A percentile compares a stretch with the other conserved stretches of the same genome.
These are phyloP conservation scores for Mycena rebaudengoi DNA, from an alignment of 768 basidiomycete species.

Conservation along the genomic window DNA sequence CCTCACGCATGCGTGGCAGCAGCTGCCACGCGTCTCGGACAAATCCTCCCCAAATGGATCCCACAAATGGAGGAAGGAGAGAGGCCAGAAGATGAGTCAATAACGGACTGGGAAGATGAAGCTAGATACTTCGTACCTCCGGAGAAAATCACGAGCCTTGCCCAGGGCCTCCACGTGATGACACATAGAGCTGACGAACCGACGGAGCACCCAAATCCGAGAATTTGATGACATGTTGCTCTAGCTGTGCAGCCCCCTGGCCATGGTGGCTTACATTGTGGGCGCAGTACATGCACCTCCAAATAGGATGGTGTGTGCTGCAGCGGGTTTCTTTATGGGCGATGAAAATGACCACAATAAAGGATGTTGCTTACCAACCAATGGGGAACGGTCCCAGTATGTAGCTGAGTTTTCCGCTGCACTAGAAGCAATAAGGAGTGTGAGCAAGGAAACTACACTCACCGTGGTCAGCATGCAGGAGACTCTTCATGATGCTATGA, in stretches of 20 bases:
- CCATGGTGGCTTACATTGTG: not conserved
- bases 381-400: not conserved
- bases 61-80: not conserved
- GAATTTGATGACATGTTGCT: not conserved
- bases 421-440: not conserved
- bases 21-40: not conserved
- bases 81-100: not conserved
- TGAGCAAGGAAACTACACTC: not conserved
- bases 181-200: not conserved
- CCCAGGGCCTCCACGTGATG: not conserved
- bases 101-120: not conserved
- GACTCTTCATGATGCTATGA: not conserved
- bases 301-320: not conserved
- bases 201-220: not conserved
- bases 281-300: not conserved
- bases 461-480: not conserved
- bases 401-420: not conserved
- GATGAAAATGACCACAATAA: not conserved
- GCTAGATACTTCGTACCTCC: not conserved
- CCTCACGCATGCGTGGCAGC: slow-evolving; percentile 5
- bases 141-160: not conserved
- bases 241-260: not conserved
- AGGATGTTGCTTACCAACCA: not conserved
- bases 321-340: not conserved
- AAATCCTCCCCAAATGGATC: slow-evolving; percentile 7